Percentiles rank a stretch among this genome's conserved stretches.
phyloP scores from a whole-genome alignment of 371 early-diverging fungal species.

The Apophysomyces ossiformis region DNA sequence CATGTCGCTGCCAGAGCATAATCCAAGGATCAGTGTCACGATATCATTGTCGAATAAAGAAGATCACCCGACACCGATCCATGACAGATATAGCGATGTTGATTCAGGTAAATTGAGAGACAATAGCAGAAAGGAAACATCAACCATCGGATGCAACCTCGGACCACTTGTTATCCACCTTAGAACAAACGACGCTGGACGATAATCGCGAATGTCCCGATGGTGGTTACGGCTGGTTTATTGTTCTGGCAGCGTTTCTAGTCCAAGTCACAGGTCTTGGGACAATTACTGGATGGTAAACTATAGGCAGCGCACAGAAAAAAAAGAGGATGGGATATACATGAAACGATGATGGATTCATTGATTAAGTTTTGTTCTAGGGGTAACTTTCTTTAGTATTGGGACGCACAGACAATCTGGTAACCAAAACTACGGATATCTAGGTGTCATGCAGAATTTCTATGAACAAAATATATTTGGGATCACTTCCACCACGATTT shows the following conservation, averaged over 20 bases:
- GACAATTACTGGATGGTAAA: conserved; percentile 37
- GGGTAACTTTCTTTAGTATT: neutral
- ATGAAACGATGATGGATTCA: no score
- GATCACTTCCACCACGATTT: conserved; percentile 5
- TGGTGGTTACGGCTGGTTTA: conserved; percentile 62
- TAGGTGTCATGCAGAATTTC: conserved; percentile 32
- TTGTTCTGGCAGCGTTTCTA: conserved; percentile 59
- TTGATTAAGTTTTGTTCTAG: neutral
- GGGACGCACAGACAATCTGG: neutral
- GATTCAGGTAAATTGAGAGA: neutral
- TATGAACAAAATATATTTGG: conserved; percentile 25
- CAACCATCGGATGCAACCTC: neutral
- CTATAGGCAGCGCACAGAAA: neutral
- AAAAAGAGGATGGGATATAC: no score
- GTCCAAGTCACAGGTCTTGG: conserved; percentile 62
- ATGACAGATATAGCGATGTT: neutral
- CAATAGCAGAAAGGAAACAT: neutral
- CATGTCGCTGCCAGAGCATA: conserved; percentile 10
- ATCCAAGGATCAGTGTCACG: conserved; percentile 11
- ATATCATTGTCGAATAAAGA: conserved; percentile 6
- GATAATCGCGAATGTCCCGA: conserved; percentile 23
- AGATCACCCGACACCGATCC: neutral
- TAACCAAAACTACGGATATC: neutral
- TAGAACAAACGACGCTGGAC: conserved; percentile 1
- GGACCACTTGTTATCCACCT: neutral